Evolutionary conservation across 1,284 basidiomycete species (phyloP).

Genomic region (Fomitopsis betulina): DNA sequence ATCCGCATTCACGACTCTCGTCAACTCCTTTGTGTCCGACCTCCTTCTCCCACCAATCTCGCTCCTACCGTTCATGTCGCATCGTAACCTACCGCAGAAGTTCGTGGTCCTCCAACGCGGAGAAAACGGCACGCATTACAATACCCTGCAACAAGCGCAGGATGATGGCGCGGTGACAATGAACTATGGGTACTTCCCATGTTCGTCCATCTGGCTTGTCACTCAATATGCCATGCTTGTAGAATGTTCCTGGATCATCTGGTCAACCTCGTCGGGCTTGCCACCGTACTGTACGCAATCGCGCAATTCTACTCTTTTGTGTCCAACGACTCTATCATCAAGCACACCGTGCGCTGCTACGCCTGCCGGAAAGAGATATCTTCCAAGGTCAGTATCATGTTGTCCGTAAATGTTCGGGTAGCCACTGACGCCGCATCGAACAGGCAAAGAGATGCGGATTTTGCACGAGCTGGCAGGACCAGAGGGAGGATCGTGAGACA

Average conservation of each 20-base stretch:
- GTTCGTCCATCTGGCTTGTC: neutral
- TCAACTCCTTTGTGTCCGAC: neutral
- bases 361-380: neutral
- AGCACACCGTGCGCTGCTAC: conserved; percentile 1
- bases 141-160: neutral
- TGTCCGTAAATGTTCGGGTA: too few relatives aligned
- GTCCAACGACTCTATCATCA: conserved; percentile 1
- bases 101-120: neutral
- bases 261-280: neutral
- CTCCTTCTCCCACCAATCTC: neutral
- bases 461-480: conserved; percentile 1
- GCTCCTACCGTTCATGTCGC: neutral
- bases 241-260: neutral
- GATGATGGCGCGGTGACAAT: neutral
- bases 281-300: neutral
- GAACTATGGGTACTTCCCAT: neutral
- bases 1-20: neutral
- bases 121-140: neutral
- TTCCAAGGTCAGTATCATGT: neutral
- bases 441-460: neutral
- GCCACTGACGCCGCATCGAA: neutral
- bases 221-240: neutral
- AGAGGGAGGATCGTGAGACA: neutral
- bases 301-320: neutral
- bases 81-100: neutral